Conservation (phyloP, 768 basidiomycete genomes). For the Hygrocybe punicea region DNA sequence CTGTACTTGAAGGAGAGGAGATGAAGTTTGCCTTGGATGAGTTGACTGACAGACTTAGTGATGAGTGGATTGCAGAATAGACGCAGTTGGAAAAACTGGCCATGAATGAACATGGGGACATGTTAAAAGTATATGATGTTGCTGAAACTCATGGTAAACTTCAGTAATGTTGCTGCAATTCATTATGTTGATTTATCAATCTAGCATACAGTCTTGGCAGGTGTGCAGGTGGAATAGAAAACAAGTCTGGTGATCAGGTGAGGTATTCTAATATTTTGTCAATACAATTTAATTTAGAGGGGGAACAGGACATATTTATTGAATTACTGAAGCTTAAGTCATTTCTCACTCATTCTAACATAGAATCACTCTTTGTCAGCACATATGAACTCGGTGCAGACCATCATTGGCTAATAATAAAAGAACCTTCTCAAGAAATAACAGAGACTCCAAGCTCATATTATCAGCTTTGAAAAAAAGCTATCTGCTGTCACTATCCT, state of each 20-base stretch:
- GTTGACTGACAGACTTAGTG: background rate
- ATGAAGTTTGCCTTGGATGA: conserved; percentile 2
- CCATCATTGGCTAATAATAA: background rate
- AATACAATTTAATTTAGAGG: background rate
- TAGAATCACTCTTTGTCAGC: background rate
- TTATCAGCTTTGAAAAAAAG: background rate
- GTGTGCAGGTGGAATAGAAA: background rate
- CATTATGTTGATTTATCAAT: background rate
- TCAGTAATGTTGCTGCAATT: background rate
- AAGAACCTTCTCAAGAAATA: background rate
- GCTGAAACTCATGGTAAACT: background rate
- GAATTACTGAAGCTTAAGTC: background rate
- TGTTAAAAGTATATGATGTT: conserved; percentile 4
- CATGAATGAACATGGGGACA: background rate
- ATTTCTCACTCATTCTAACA: background rate
- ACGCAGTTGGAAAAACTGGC: background rate
- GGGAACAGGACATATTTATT: background rate
- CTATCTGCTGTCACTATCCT: background rate
- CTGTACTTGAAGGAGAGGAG: background rate
- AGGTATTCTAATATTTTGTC: background rate
- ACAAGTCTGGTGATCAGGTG: background rate
- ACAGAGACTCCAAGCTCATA: background rate
- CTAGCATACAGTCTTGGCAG: conserved; percentile 1
- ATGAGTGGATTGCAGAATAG: background rate
- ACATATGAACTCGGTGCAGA: background rate